Base-by-base conservation (phyloP, 352 stramenopile genomes). In the Phytophthora tubulina region DNA sequence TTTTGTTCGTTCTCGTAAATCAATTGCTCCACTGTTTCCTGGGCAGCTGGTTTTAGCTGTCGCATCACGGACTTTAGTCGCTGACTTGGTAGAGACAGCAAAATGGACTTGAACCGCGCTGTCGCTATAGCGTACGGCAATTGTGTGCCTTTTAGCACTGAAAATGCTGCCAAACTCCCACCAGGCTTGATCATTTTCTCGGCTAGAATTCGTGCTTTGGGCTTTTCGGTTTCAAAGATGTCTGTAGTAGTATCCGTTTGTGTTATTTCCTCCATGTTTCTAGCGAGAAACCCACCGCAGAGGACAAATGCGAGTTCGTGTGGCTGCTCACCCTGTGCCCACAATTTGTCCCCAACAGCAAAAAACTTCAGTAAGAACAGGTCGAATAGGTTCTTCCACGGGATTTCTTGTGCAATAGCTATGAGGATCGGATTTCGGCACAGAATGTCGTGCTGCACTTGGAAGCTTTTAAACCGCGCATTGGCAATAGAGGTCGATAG, bases 371-470 rank as follows among this genome's bases (percentile, higher is more conserved):
- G 67, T 21, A 79, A 57, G 45, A 86, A 88, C 32, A 88, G 51
- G 32, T 90, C 80, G 21, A 90, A 75, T 13, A 91, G 59, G 41
- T 90, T 88, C n/a, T 84, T 83, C 79, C 80, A 89, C 27, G 84
- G 76, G 56, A 90, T 80, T 36, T 88, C 78, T 9, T 77, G 67
- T 6, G 79, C 70, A 8, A 92, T 78, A 8, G 70, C 73, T 14
- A 59, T 67, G 36, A 90, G 65, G 2, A 90, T 68, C 3, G 73
- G 56, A 53, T 90, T 85, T 57, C 78, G 79, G 54, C 74, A 73
- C 30, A 90, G 48, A 13, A 88, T 71, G 21, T 88, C 80, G 64
- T 90, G 67, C 55, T 92, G 79, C 68, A 88, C 70, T 44, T 83
- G 75, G 42, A 89, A 87, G 7, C 65, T 81, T 61, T 85, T 85